Conservation (phyloP, 2,329 filamentous ascomycete genomes). For the Ramularia endophylla region DNA sequence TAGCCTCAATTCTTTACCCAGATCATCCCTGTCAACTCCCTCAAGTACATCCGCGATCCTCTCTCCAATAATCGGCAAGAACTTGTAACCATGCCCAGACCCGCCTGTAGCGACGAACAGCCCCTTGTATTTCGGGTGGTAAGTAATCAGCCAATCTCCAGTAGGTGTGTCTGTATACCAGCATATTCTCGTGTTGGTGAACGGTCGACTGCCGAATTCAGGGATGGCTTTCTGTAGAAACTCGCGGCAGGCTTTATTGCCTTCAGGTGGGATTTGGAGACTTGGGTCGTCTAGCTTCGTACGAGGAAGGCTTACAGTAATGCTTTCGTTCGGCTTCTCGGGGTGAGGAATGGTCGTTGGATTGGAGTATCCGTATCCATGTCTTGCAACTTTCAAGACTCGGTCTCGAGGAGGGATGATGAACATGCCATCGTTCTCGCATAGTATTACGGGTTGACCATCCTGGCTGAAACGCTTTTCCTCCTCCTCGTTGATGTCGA, state of each 20-base stretch:
- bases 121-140: conserved; percentile 45
- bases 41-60: conserved; percentile 49
- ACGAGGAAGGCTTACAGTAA: conserved; percentile 45
- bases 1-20: conserved; percentile 46
- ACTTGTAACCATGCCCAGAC: conserved; percentile 58
- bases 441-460: conserved; percentile 65
- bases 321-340: conserved; percentile 32
- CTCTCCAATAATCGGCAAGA: conserved; percentile 53
- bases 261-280: conserved; percentile 52
- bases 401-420: conserved; percentile 59
- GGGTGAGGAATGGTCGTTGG: conserved; percentile 42
- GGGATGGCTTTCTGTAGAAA: conserved; percentile 53
- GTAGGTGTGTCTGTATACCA: conserved; percentile 54
- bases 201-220: conserved; percentile 35
- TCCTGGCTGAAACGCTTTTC: conserved; percentile 51
- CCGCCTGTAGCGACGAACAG: conserved; percentile 57
- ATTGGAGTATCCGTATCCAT: conserved; percentile 46
- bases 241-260: conserved; percentile 53
- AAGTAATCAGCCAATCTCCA: conserved; percentile 51
- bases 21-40: conserved; percentile 32
- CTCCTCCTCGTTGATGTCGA: conserved; percentile 67
- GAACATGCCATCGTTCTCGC: conserved; percentile 66
- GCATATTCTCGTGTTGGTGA: conserved; percentile 45
- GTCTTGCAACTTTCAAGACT: conserved; percentile 45
- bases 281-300: conserved; percentile 41